Conservation (phyloP, 805 yeast genomes). For the Saccharomyces kudriavzevii region DNA sequence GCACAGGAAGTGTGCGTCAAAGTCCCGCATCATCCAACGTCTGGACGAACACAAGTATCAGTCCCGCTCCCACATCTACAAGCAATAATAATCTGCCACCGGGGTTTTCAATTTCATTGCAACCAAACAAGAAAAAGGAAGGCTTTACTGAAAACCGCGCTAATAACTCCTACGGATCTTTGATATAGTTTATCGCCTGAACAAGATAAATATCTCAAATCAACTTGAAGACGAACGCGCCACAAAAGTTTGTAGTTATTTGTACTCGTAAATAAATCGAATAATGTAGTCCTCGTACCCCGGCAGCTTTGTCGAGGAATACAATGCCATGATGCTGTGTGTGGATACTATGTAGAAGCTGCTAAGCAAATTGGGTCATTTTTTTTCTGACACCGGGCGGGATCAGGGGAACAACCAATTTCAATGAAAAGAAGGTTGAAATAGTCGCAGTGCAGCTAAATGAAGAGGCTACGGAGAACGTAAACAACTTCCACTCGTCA, state of each 20-base stretch:
- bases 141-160: background rate
- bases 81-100: conserved; percentile 30
- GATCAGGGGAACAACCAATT: background rate
- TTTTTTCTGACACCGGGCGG: background rate
- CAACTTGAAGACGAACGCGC: background rate
- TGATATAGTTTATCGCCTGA: conserved; percentile 2
- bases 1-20: background rate
- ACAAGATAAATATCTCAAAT: background rate
- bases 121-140: conserved; percentile 22
- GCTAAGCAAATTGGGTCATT: background rate
- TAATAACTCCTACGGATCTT: conserved; percentile 2
- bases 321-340: background rate
- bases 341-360: background rate
- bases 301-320: background rate
- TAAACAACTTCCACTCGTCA: background rate
- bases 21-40: background rate
- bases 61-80: conserved; percentile 1
- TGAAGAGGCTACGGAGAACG: background rate
- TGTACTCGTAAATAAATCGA: background rate
- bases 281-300: background rate
- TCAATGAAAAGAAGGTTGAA: background rate
- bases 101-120: conserved; percentile 35
- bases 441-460: background rate
- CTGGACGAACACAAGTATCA: conserved; percentile 1
- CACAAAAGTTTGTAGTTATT: background rate